Evolutionary conservation across 495 filamentous ascomycete species (phyloP), one percentile per base, ranked within the genome.

Genomic region (Tuber melanosporum): DNA sequence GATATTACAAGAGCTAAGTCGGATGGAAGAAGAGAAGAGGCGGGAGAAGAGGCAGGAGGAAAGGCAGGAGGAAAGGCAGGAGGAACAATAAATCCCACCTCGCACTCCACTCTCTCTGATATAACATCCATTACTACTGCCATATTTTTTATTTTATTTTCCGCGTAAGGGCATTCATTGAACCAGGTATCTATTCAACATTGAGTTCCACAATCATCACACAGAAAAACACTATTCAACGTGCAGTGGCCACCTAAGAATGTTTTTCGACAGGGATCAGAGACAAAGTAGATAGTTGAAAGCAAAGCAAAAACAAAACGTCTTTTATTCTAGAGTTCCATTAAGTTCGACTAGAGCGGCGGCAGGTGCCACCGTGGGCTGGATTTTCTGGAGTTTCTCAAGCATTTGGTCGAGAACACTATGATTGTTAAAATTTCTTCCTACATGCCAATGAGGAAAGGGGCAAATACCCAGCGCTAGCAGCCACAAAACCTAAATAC

Each of bases 401-500:
- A 80, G 77, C 43, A 80, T 80, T 46, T 80, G 73, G 36, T 76
- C 77, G 43, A 80, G 76, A 15, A 80, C 42, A 49, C 78, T 80
- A 19, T 47, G 69, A 20, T 20, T n/a, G 22, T 80, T 73, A 80
- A 72, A 8, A 17, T 22, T 73, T 22, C 14, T 44, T 47, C 22
- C 32, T 36, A 9, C 19, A 43, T 39, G 43, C 32, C 15, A 26
- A 36, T 36, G 36, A 5, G 32, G 57, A 41, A 43, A 72, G n/a
- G 5, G 32, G 32, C 4, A 22, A 73, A 71, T 80, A 80, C 78
- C 91, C 91, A 0, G 89, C 87, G 47, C 89, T 90, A 9, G 93
- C 92, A 41, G 94, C 93, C 70, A 98, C 88, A 82, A 98, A 94
- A 7, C 94, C 94, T 8, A 98, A 87, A 85, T 94, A 95, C 1